Conservation (phyloP, 2,329 filamentous ascomycete species). For the Chrysosphaeria jannelii region DNA sequence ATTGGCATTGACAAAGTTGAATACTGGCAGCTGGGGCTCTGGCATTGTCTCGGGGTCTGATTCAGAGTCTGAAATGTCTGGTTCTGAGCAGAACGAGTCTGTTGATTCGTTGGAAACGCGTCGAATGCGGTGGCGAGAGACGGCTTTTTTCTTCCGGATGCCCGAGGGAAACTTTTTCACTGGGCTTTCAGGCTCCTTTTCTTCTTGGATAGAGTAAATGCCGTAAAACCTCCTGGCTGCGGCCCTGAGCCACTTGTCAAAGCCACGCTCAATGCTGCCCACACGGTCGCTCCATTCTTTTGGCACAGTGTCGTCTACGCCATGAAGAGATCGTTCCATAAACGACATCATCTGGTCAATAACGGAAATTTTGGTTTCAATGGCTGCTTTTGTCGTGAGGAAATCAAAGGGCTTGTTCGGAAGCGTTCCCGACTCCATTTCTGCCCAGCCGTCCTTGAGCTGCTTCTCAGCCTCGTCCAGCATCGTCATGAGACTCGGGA, state of each 20-base stretch:
- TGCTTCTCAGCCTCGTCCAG: conserved; percentile 36
- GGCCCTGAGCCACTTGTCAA: conserved; percentile 57
- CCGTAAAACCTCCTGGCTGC: no score
- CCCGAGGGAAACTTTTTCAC: no score
- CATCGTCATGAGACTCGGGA: conserved; percentile 35
- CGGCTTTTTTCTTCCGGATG: no score
- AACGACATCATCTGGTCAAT: conserved; percentile 49
- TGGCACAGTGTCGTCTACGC: conserved; percentile 54
- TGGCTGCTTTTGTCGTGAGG: conserved; percentile 24
- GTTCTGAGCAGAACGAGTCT: no score
- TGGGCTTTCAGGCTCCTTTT: no score
- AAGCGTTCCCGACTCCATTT: conserved; percentile 11
- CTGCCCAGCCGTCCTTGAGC: conserved; percentile 34
- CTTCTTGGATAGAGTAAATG: no score
- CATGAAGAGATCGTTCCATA: conserved; percentile 70
- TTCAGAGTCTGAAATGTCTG: no score
- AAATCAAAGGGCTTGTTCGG: conserved; percentile 13
- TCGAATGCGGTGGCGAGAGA: no score
- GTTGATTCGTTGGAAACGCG: no score
- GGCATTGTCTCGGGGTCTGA: no score
- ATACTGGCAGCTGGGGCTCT: no score
- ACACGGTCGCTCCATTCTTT: conserved; percentile 68
- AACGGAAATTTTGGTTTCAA: conserved; percentile 36
- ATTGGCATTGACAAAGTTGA: no score
- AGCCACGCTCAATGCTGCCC: conserved; percentile 48